Evolutionary conservation across 75 land plant species (phyloP), one percentile per base, ranked within the genome.

Genomic region (Picea sitchensis): DNA sequence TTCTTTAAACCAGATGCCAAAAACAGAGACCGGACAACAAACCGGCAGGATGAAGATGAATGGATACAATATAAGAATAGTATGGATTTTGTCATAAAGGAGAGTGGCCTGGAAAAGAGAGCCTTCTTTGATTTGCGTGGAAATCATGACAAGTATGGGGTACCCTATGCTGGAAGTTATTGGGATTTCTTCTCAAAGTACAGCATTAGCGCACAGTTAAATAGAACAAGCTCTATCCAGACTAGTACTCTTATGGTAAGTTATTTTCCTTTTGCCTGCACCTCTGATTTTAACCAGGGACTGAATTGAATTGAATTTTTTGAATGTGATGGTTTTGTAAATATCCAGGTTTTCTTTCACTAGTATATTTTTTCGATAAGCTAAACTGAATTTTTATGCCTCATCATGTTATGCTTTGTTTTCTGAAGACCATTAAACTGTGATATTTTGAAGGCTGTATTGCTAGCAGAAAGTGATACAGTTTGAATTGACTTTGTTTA

Each of bases 91-190:
- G 82, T 90, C 51, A 63, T 82, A n/a, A 41, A 81, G 14, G 58
- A 82, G 14, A 86, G 92, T 80, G 90, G 90, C 9, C 38, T 90
- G 20, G 84, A 85, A 11, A 68, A 79, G 76, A 47, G 69, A 32
- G 59, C 58, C 23, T 84, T 90, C 76, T 88, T 83, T 78, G 92
- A 90, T 58, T 57, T 88, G n/a, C 63, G 90, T 59, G 92, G 92
- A 26, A 90, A 90, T 68, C 92, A 90, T 80, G 92, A 90, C 79
- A 88, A 81, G 69, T 90, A 85, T 80, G 92, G 92, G 71, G 92
- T 90, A 38, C 92, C 92, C 15, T 82, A 73, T 38, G 81, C 68
- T 79, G 82, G 79, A 14, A 61, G 80, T 32, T 31, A 79, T 5
- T 74, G 88, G 78, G 92, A 90, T 78, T 90, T 82, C 77, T 83